Evolutionary conservation across 495 filamentous ascomycete genomes (phyloP), one percentile per base, ranked within the genome.

Genomic region (Penicilliopsis zonata): DNA sequence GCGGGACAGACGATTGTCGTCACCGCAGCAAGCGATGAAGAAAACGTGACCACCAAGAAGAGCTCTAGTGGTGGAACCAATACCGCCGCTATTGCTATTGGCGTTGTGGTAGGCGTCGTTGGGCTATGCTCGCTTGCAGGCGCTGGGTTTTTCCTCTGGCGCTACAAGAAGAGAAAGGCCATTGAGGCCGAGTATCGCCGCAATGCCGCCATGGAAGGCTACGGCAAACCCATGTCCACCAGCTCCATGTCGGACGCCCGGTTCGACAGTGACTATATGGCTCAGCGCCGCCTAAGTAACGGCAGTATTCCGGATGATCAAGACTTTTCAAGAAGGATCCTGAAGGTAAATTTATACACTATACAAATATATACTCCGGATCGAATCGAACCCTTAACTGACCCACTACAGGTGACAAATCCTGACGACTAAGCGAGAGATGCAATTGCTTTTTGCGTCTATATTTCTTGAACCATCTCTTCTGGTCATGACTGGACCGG

Each of bases 241-340:
- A 59, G 62, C 19, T 78, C 80, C 17, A 75, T 80, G 63, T 67
- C 69, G 7, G 87, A 96, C 54, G 78, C 81, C 27, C 74, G 92
- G 14, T 79, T 95, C 37, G 90, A 98, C 41, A 85, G 88, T 14
- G 75, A 80, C 30, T 70, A 67, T 35, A 82, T 94, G 78, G 74
- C 76, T 35, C 76, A 90, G 42, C 69, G 86, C 48, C 74, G 90
- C 53, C 76, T 88, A 63, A 96, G 90, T 57, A 83, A 88, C 56
- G 90, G 88, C 43, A 95, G 88, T 60, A 96, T 98, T 50, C 88
- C 87, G 44, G 92, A 98, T 52, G 90, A 94, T 59, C 76, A 92
- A 53, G 90, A 96, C 57, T 98, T 95, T 60, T 95, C 90, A 36
- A 74, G 90, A 55, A 80, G 81, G 48, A 94, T 98, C 54, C 68